Evolutionary conservation across 345 rosid genomes (phyloP).

Genomic region (Aethionema arabicum): DNA sequence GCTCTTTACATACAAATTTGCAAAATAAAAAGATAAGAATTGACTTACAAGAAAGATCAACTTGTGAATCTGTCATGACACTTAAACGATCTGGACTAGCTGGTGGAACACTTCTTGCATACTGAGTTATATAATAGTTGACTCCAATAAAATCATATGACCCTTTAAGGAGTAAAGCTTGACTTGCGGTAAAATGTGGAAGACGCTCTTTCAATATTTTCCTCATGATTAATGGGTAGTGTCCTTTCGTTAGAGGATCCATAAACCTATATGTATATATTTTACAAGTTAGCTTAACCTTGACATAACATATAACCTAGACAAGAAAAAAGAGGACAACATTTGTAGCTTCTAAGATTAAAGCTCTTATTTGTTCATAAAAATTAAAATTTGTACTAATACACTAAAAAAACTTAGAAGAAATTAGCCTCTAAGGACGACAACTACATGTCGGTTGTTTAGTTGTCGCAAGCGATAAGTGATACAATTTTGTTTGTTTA

Average conservation of each 20-base stretch:
- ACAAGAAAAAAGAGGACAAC: no score
- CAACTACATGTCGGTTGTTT: no score
- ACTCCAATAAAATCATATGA: slow-evolving; percentile 27
- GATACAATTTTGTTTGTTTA: no score
- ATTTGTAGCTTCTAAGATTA: no score
- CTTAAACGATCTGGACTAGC: slow-evolving; percentile 1
- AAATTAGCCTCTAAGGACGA: no score
- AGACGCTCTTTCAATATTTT: slow-evolving; percentile 15
- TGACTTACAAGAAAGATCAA: slow-evolving; percentile 16
- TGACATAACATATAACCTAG: no score
- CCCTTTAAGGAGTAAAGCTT: slow-evolving; percentile 15
- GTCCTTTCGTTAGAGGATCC: slow-evolving; percentile 39
- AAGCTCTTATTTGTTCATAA: no score
- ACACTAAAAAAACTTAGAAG: no score
- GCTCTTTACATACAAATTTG: neutral
- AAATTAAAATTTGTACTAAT: no score
- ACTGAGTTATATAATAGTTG: slow-evolving; percentile 27
- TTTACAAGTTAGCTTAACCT: neutral
- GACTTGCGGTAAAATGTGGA: slow-evolving; percentile 4
- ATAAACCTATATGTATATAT: slow-evolving; percentile 34
- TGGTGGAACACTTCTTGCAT: slow-evolving; percentile 14
- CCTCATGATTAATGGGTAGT: slow-evolving; percentile 35
- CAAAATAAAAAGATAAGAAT: neutral
- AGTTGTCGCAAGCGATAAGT: no score
- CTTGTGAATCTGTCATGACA: slow-evolving; percentile 18